Conservation (phyloP, 805 yeast genomes). For the Hanseniaspora guilliermondii region DNA sequence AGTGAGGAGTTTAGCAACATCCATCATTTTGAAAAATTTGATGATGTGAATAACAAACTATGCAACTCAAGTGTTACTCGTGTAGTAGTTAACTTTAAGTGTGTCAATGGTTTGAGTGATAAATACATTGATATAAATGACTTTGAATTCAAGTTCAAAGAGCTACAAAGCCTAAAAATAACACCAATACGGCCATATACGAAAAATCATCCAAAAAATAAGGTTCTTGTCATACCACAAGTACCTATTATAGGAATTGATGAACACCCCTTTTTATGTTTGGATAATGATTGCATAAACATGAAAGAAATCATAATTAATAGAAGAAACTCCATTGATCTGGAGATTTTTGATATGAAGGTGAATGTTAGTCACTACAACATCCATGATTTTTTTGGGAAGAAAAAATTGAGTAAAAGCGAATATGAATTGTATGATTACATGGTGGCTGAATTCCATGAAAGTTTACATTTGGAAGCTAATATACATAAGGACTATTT, state of each 20-base stretch:
- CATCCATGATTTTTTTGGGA: not conserved
- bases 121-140: conserved; percentile 21
- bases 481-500: not conserved
- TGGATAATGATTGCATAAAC: not conserved
- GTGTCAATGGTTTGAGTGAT: conserved; percentile 21
- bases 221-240: not conserved
- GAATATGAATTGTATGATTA: conserved; percentile 4
- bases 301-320: conserved; percentile 14
- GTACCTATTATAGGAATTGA: not conserved
- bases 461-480: not conserved
- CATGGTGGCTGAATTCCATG: not conserved
- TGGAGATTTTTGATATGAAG: conserved; percentile 19
- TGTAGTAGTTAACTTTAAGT: conserved; percentile 20
- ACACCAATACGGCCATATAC: conserved; percentile 13
- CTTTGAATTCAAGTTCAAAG: conserved; percentile 21
- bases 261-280: not conserved
- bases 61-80: not conserved
- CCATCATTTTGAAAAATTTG: not conserved
- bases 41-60: not conserved
- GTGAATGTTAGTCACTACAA: conserved; percentile 18
- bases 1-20: not conserved
- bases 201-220: not conserved
- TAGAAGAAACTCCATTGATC: conserved; percentile 20
- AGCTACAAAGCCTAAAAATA: conserved; percentile 20
- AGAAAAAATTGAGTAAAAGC: not conserved